These are phyloP conservation scores for Trichoderma sp. DNA, from an alignment of 2,329 filamentous ascomycete species.

Conservation along the genomic window DNA sequence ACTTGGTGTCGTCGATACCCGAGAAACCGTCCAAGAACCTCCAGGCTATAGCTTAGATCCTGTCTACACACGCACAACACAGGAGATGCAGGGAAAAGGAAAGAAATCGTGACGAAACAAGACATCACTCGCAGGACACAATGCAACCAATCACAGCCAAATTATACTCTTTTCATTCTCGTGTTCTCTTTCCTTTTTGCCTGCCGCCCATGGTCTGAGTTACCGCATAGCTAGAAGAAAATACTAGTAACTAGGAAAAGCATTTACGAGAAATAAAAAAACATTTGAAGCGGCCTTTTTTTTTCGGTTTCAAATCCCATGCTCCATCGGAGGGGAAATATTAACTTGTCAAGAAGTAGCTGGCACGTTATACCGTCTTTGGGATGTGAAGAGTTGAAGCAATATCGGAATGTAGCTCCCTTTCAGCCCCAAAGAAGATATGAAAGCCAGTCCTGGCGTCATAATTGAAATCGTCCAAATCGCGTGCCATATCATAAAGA, in stretches of 20 bases:
- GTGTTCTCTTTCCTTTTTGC: constrained; percentile 33
- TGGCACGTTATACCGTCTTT: constrained; percentile 29
- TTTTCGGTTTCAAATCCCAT: constrained; percentile 27
- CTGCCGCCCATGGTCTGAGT: constrained; percentile 32
- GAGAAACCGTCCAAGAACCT: background rate
- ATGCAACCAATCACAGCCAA: constrained; percentile 21
- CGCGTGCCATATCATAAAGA: constrained; percentile 40
- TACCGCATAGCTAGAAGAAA: constrained; percentile 39
- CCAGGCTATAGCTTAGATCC: background rate
- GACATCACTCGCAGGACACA: background rate
- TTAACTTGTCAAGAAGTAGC: constrained; percentile 31
- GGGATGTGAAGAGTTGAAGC: constrained; percentile 29
- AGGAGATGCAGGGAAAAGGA: background rate
- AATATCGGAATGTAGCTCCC: constrained; percentile 28
- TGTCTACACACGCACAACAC: background rate
- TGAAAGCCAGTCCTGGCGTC: constrained; percentile 29
- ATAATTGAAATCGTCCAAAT: constrained; percentile 40
- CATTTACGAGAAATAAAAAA: constrained; percentile 35
- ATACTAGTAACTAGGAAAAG: constrained; percentile 31
- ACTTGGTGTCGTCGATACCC: background rate
- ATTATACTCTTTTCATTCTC: constrained; percentile 34
- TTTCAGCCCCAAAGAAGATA: constrained; percentile 27
- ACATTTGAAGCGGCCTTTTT: constrained; percentile 25
- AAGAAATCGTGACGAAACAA: background rate
- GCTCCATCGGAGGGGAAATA: constrained; percentile 30